Conservation (phyloP, 2,329 filamentous ascomycete genomes). For the Penicillium vulpinum region DNA sequence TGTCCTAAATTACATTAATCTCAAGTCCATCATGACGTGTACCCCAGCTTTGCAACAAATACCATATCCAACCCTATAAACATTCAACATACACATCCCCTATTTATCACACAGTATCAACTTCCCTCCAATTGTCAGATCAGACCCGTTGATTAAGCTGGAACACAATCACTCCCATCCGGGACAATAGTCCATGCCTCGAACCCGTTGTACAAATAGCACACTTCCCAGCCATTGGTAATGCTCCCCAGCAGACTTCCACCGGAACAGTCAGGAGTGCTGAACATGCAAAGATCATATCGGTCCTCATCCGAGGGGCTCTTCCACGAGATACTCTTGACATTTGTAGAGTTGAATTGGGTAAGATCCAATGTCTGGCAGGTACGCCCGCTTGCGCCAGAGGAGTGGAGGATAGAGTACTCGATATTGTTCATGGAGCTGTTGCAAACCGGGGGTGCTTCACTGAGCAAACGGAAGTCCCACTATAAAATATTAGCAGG, state of each 20-base stretch:
- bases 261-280: conserved; percentile 14
- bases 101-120: not conserved
- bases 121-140: not conserved
- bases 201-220: conserved; percentile 25
- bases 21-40: not conserved
- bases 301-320: conserved; percentile 13
- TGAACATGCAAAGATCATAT: conserved; percentile 28
- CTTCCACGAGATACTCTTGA: conserved; percentile 31
- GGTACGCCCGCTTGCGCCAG: conserved; percentile 6
- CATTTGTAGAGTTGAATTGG: conserved; percentile 11
- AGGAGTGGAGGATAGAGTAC: conserved; percentile 22
- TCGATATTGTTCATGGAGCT: conserved; percentile 19
- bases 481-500: conserved; percentile 19
- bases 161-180: conserved; percentile 12
- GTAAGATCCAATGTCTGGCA: conserved; percentile 13
- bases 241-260: conserved; percentile 11
- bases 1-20: not conserved
- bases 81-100: not conserved
- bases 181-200: conserved; percentile 24
- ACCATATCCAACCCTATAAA: not conserved
- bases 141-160: not conserved
- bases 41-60: not conserved
- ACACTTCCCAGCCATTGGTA: conserved; percentile 28
- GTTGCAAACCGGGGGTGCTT: conserved; percentile 30
- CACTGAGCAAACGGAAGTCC: conserved; percentile 34